A percentile compares a stretch with the other conserved stretches of the same genome.
Conservation (phyloP, 805 yeast genomes). For the Candida qinlingensis region DNA sequence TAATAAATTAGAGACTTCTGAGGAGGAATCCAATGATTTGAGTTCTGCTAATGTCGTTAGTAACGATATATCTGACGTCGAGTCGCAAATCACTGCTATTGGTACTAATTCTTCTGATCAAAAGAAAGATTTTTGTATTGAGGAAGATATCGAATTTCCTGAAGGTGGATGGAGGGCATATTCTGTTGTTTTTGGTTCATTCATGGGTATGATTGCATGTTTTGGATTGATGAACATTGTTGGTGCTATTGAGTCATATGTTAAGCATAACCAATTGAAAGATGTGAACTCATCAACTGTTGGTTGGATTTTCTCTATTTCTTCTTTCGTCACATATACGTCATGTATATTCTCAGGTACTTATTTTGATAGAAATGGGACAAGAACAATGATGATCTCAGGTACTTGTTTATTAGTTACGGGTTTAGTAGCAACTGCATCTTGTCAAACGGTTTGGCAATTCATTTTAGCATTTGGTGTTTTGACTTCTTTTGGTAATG, state of each 20-base stretch:
- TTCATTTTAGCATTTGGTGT: slow-evolving; percentile 48
- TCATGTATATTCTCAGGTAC: slow-evolving; percentile 39
- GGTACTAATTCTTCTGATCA: neutral
- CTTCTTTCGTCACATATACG: slow-evolving; percentile 24
- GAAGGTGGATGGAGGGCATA: slow-evolving; percentile 55
- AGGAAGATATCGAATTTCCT: slow-evolving; percentile 30
- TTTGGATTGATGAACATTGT: slow-evolving; percentile 53
- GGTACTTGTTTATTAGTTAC: slow-evolving; percentile 33
- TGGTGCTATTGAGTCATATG: slow-evolving; percentile 58
- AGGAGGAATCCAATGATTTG: neutral
- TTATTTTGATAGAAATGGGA: slow-evolving; percentile 42
- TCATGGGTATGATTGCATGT: slow-evolving; percentile 46
- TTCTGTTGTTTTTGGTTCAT: slow-evolving; percentile 49
- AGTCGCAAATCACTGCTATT: neutral
- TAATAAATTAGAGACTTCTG: neutral
- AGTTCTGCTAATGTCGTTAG: neutral
- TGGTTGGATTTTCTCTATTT: slow-evolving; percentile 49
- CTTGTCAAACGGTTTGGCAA: slow-evolving; percentile 40
- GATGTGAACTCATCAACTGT: slow-evolving; percentile 39
- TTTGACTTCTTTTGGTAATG: slow-evolving; percentile 39
- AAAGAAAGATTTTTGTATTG: neutral
- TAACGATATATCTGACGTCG: neutral
- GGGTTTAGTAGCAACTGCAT: slow-evolving; percentile 41
- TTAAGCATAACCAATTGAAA: slow-evolving; percentile 46
- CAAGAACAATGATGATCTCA: slow-evolving; percentile 30